Evolutionary conservation across 2,329 filamentous ascomycete genomes (phyloP).

Genomic region (Metarhizium robertsii): DNA sequence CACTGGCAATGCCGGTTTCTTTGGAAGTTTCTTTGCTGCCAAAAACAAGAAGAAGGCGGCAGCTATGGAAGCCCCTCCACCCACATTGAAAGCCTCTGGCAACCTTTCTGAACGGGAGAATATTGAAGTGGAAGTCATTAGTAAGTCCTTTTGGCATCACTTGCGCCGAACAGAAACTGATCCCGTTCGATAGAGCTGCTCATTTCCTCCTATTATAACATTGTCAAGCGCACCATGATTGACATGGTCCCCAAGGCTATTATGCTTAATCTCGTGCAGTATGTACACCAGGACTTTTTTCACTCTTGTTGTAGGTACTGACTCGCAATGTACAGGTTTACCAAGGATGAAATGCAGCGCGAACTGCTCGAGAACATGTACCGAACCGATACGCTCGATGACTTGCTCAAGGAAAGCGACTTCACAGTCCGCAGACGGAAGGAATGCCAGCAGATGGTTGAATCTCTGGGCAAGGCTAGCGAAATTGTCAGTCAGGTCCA

Average conservation of each 20-base stretch:
- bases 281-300: conserved; percentile 31
- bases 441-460: conserved; percentile 99
- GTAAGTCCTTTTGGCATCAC: conserved; percentile 41
- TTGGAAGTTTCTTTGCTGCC: conserved; percentile 95
- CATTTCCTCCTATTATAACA: conserved; percentile 96
- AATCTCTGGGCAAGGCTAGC: conserved; percentile 77
- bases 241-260: conserved; percentile 99
- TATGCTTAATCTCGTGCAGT: conserved; percentile 95
- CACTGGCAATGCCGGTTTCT: conserved; percentile 68
- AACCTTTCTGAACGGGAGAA: conserved; percentile 88
- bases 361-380: conserved; percentile 98
- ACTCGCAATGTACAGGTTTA: conserved; percentile 48
- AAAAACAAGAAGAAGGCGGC: conserved; percentile 99
- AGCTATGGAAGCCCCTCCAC: conserved; percentile 94
- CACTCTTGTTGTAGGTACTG: background rate
- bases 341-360: conserved; percentile 97
- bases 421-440: conserved; percentile 92
- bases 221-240: conserved; percentile 96
- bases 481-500: conserved; percentile 87
- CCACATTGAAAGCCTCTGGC: conserved; percentile 87
- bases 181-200: conserved; percentile 58
- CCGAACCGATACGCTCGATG: conserved; percentile 79
- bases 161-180: background rate
- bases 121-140: conserved; percentile 97
- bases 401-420: conserved; percentile 94